Conservation (phyloP, 768 basidiomycete species). For the Mrakia hoshinonis region DNA sequence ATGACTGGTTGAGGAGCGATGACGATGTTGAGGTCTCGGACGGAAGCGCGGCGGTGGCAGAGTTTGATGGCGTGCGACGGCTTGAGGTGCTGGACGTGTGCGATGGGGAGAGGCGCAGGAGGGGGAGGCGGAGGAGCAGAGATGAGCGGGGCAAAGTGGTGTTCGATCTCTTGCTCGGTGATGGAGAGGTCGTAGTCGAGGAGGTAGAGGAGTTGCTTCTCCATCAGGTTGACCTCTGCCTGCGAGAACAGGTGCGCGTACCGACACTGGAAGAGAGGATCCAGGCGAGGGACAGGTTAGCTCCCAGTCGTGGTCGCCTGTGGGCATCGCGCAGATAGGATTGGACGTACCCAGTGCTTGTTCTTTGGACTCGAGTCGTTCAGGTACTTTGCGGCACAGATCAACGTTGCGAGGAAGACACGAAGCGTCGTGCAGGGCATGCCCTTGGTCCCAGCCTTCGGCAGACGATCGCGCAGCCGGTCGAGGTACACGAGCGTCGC, state of each 20-base stretch:
- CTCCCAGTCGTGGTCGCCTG: neutral
- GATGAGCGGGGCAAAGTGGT: conserved; percentile 16
- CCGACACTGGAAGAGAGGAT: conserved; percentile 36
- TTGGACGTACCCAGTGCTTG: conserved; percentile 61
- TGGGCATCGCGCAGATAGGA: neutral
- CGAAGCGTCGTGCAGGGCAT: conserved; percentile 61
- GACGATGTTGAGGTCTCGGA: neutral
- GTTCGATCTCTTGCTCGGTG: conserved; percentile 52
- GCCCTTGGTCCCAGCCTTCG: conserved; percentile 64
- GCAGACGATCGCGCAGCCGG: conserved; percentile 66
- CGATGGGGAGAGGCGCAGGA: neutral
- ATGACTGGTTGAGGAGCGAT: no score
- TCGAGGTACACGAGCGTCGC: conserved; percentile 67
- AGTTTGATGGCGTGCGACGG: neutral
- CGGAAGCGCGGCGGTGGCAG: neutral
- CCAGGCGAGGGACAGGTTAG: neutral
- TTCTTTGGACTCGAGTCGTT: conserved; percentile 88
- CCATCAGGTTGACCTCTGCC: conserved; percentile 69
- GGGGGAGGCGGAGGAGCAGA: neutral
- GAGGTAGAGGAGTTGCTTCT: conserved; percentile 72
- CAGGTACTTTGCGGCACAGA: conserved; percentile 78
- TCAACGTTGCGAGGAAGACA: conserved; percentile 82
- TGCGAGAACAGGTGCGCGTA: conserved; percentile 75
- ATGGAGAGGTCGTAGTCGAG: conserved; percentile 65
- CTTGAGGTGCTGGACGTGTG: neutral